Conservation (phyloP, 2,329 filamentous ascomycete genomes). For the Paecilomyces variotii region DNA sequence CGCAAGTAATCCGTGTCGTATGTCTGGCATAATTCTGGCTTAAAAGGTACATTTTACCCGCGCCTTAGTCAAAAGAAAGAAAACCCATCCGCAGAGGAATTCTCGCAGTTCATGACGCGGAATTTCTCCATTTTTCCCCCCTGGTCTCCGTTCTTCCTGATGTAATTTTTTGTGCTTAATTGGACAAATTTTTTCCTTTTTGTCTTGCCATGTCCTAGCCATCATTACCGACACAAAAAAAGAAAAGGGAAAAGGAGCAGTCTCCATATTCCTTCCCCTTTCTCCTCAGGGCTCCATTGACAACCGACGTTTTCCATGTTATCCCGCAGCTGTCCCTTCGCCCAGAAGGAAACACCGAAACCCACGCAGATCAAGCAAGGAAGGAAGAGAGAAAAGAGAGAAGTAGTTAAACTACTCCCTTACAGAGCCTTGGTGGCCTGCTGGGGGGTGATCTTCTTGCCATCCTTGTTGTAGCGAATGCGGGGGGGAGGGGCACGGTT, state of each 20-base stretch:
- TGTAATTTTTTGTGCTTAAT: not conserved
- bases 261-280: not conserved
- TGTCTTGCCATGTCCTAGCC: conserved; percentile 1
- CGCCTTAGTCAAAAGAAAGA: not conserved
- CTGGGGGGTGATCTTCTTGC: conserved; percentile 97
- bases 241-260: not conserved
- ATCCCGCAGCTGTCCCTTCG: not conserved
- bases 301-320: not conserved
- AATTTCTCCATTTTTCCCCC: conserved; percentile 1
- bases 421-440: conserved; percentile 59
- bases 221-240: not conserved
- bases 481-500: conserved; percentile 97
- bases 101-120: conserved; percentile 4
- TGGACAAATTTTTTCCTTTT: not conserved
- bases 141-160: not conserved
- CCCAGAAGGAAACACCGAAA: conserved; percentile 1
- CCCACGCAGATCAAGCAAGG: conserved; percentile 7
- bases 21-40: conserved; percentile 4
- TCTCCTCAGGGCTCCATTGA: not conserved
- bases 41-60: not conserved
- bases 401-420: conserved; percentile 28
- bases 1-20: conserved; percentile 3
- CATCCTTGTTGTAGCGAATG: conserved; percentile 99
- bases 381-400: conserved; percentile 25
- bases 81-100: not conserved